Evolutionary conservation across 306 rosid species (phyloP), one percentile per base, ranked within the genome.

Genomic region (Argentina anserina): DNA sequence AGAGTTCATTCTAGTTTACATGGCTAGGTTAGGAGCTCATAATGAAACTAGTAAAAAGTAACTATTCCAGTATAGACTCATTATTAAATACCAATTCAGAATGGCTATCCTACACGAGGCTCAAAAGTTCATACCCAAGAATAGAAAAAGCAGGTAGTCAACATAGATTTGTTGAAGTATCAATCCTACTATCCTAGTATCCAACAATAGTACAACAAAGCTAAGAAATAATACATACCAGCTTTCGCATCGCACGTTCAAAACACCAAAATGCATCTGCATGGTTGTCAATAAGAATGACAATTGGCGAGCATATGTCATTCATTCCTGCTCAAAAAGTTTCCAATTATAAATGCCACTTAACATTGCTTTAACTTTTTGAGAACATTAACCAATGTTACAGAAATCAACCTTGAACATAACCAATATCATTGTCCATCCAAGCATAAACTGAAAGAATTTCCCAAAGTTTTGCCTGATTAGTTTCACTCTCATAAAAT

Each of bases 231-330:
- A 43, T 71, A 65, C 82, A 78, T 88, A 93, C 98, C 96, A 93
- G 86, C 81, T 92, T 91, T 78, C 91, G 90, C 98, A 93, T 93
- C 7, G 97, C 96, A 53, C 85, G 93, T 28, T 93, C 92, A 67
- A 89, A 93, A 84, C 98, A 93, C 98, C 98, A 91, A 79, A 76
- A 93, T 43, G 96, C 88, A 81, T 93, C 97, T 40, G 94, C 89
- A 74, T 93, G 97, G 55, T 91, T 79, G 73, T 93, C 97, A 40
- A 91, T 63, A 75, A 93, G 96, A 34, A 93, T 86, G 40, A 89
- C 76, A 82, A 93, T 82, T 61, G 98, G 94, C 39, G 98, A 93
- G 85, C 97, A 89, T 72, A 93, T 91, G 81, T 93, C 98, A 76
- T 91, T 93, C 98, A 93, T 93, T 79, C 98, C 98, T 93, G 90